phyloP scores from a whole-genome alignment of 257 asterid genomes.

The Craterostigma plantagineum region DNA sequence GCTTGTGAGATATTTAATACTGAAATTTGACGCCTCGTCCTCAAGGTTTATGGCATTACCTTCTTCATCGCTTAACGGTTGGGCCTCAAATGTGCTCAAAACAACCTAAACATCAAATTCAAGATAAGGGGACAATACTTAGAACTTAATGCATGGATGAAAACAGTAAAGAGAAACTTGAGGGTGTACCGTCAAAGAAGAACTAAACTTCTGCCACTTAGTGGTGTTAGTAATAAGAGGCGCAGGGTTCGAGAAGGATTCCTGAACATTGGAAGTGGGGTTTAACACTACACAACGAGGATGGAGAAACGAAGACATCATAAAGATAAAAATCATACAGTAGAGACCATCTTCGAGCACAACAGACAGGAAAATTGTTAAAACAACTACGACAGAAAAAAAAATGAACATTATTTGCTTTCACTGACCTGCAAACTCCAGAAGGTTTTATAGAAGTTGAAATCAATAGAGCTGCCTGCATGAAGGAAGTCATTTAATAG shows the following conservation, averaged over 20 bases:
- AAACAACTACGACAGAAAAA: no score
- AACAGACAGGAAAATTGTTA: no score
- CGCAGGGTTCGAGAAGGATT: conserved; percentile 73
- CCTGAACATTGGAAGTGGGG: conserved; percentile 31
- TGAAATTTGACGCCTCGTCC: conserved; percentile 85
- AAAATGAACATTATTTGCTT: conserved; percentile 2
- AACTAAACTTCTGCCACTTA: conserved; percentile 81
- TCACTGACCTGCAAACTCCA: conserved; percentile 94
- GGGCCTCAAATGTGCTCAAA: conserved; percentile 81
- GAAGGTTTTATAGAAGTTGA: conserved; percentile 91
- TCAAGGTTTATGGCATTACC: conserved; percentile 65
- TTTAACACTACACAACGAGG: background rate
- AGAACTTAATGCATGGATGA: background rate
- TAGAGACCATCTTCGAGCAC: background rate
- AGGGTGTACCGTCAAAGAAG: conserved; percentile 50
- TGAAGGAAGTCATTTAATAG: conserved; percentile 13
- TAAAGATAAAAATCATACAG: no score
- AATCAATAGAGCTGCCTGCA: conserved; percentile 82
- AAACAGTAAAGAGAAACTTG: conserved; percentile 3
- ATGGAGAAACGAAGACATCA: conserved; percentile 2
- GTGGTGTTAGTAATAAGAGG: conserved; percentile 48
- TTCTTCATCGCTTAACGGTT: conserved; percentile 88
- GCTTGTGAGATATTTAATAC: conserved; percentile 91
- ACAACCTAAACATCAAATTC: conserved; percentile 41
- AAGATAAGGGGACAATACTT: conserved; percentile 4